These are phyloP conservation scores for Chaetomium strumarium DNA, from an alignment of 2,329 filamentous ascomycete species.

Conservation along the genomic window DNA sequence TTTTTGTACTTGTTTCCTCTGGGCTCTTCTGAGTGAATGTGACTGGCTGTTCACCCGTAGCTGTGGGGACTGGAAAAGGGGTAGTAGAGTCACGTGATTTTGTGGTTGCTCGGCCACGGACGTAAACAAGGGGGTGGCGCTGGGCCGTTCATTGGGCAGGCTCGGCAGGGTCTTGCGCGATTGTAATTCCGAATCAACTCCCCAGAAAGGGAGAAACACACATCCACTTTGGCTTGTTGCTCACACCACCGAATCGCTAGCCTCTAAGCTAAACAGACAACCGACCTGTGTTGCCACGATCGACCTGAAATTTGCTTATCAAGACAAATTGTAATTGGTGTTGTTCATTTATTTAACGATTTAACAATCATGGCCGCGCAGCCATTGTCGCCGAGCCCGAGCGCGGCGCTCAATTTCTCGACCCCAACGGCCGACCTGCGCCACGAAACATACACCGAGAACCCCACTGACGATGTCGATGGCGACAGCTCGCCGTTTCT, in stretches of 20 bases:
- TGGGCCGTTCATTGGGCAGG: slow-evolving; percentile 11
- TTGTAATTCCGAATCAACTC: slow-evolving; percentile 18
- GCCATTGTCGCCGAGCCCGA: slow-evolving; percentile 36
- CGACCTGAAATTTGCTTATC: not conserved
- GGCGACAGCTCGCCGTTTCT: slow-evolving; percentile 30
- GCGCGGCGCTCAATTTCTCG: slow-evolving; percentile 35
- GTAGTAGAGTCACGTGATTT: slow-evolving; percentile 7
- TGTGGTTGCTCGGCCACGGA: slow-evolving; percentile 20
- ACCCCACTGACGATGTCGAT: slow-evolving; percentile 19
- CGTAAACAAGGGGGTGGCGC: slow-evolving; percentile 16
- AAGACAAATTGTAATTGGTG: not conserved
- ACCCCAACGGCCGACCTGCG: slow-evolving; percentile 29
- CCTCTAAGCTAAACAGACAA: not conserved
- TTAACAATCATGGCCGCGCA: slow-evolving; percentile 30
- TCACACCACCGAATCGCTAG: slow-evolving; percentile 4
- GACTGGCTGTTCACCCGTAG: not conserved
- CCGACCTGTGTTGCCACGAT: not conserved
- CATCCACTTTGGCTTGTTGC: slow-evolving; percentile 2
- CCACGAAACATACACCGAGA: slow-evolving; percentile 28
- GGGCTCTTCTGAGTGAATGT: no score
- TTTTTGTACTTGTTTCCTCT: no score
- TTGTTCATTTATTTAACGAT: not conserved
- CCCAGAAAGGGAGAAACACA: slow-evolving; percentile 11
- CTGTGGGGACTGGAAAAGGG: not conserved
- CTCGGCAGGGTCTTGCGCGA: not conserved